These are phyloP conservation scores for Cylindrotheca fusiformis DNA, from an alignment of 108 stramenopile genomes.

Conservation along the genomic window DNA sequence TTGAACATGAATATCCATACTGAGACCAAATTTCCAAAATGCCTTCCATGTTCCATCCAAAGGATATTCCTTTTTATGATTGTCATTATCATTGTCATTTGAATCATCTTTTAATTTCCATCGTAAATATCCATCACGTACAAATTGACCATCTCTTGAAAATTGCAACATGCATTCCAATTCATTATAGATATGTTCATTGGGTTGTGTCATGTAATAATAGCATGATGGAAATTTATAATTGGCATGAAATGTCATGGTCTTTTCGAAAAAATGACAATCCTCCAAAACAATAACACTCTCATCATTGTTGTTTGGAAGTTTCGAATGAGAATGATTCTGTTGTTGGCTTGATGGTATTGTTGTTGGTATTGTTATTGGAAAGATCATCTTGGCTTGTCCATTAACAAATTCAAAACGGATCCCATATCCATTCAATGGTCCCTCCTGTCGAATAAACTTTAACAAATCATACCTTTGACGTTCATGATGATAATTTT, in stretches of 20 bases:
- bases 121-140: conserved; percentile 21
- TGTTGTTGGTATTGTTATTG: too few relatives aligned
- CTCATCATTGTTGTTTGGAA: too few relatives aligned
- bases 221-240: neutral
- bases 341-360: too few relatives aligned
- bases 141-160: conserved; percentile 22
- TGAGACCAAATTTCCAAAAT: neutral
- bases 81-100: too few relatives aligned
- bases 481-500: too few relatives aligned
- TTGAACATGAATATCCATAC: neutral
- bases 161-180: conserved; percentile 20
- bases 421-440: neutral
- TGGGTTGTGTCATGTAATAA: neutral
- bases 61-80: too few relatives aligned
- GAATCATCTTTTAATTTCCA: conserved; percentile 6
- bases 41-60: neutral
- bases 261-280: neutral
- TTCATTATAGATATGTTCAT: neutral
- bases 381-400: too few relatives aligned
- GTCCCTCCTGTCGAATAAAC: too few relatives aligned
- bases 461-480: too few relatives aligned
- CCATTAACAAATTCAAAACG: too few relatives aligned
- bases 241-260: neutral
- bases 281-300: too few relatives aligned
- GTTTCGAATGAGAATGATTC: too few relatives aligned